phyloP scores from a whole-genome alignment of 768 basidiomycete genomes.

The Holtermannia corniformis region DNA sequence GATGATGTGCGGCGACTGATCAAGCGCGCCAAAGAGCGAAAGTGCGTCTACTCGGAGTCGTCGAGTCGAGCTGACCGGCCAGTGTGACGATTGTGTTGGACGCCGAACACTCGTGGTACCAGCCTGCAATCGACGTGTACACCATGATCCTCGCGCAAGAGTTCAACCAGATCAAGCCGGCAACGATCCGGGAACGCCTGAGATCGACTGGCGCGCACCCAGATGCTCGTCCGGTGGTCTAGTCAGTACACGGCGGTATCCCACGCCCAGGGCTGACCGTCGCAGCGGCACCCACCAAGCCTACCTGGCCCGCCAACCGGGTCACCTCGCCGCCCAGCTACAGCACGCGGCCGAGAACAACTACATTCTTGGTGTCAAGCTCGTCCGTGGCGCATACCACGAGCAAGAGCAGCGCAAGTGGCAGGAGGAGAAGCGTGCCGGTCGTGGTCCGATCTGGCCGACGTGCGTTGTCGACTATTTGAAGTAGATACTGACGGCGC shows the following conservation, averaged over 20 bases:
- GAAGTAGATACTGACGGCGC: not conserved
- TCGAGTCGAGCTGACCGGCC: constrained; percentile 24
- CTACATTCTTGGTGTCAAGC: constrained; percentile 78
- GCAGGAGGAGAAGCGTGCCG: constrained; percentile 29
- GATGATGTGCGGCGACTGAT: constrained; percentile 59
- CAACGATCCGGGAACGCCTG: not conserved
- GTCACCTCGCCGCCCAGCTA: constrained; percentile 58
- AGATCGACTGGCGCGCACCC: not conserved
- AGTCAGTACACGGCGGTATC: constrained; percentile 21
- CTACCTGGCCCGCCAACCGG: constrained; percentile 66
- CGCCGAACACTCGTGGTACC: constrained; percentile 61
- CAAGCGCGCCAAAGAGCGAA: constrained; percentile 48
- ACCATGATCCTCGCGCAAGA: constrained; percentile 62
- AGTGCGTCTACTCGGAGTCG: constrained; percentile 14
- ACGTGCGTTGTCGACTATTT: constrained; percentile 20
- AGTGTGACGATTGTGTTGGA: constrained; percentile 68
- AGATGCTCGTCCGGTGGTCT: constrained; percentile 18
- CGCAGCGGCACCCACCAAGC: constrained; percentile 77
- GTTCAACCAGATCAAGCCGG: constrained; percentile 51
- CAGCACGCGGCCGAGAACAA: constrained; percentile 55
- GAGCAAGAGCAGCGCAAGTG: constrained; percentile 51
- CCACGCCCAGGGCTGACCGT: not conserved
- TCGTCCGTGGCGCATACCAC: constrained; percentile 89
- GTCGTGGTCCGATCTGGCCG: constrained; percentile 38
- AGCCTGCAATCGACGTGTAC: constrained; percentile 74